These are phyloP conservation scores for Trapa bicornis DNA, from an alignment of 345 rosid genomes.

Conservation along the genomic window DNA sequence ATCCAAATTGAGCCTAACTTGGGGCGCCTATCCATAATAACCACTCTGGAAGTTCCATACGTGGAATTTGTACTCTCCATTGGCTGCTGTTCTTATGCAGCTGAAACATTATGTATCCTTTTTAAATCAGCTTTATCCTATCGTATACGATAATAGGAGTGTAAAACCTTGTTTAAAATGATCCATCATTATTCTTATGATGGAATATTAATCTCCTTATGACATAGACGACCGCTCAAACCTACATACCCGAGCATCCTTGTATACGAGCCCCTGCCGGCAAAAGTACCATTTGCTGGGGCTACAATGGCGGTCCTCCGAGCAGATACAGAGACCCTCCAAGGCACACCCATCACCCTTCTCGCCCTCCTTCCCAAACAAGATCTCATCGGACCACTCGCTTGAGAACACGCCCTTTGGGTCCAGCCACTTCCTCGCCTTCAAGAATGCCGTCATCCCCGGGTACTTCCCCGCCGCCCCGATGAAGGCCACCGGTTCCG, in stretches of 20 bases:
- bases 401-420: slow-evolving; percentile 52
- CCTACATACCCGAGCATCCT: slow-evolving; percentile 69
- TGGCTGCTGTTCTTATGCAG: no score
- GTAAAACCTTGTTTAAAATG: no score
- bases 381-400: slow-evolving; percentile 68
- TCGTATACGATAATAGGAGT: no score
- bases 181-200: no score
- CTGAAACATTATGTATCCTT: no score
- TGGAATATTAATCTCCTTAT: no score
- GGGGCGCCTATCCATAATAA: background rate
- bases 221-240: background rate
- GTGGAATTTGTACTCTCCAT: background rate
- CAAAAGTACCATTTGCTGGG: slow-evolving; percentile 60
- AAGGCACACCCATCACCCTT: slow-evolving; percentile 64
- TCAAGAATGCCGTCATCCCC: slow-evolving; percentile 29
- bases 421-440: slow-evolving; percentile 55
- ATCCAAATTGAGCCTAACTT: background rate
- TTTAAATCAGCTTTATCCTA: no score
- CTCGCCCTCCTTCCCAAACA: slow-evolving; percentile 29
- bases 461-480: slow-evolving; percentile 48
- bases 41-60: background rate
- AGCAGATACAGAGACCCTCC: slow-evolving; percentile 76
- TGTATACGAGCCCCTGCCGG: slow-evolving; percentile 42
- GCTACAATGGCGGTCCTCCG: slow-evolving; percentile 65
- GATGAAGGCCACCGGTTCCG: slow-evolving; percentile 52